Percentiles rank a stretch among this genome's conserved stretches.
Conservation (phyloP, 805 yeast genomes). For the Candida suzukii region DNA sequence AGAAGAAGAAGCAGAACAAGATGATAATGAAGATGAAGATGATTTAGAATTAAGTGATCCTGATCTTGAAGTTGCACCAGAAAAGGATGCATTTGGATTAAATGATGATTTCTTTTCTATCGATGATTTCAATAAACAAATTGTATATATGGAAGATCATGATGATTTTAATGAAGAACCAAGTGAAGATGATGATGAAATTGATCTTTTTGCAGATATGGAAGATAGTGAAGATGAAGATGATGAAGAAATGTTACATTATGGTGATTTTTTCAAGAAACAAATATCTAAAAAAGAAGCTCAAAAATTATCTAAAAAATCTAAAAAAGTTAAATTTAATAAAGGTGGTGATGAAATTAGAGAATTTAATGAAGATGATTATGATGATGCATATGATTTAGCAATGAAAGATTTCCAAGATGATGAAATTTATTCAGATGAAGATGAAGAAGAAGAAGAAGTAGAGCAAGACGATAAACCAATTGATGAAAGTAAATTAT, state of each 20-base stretch:
- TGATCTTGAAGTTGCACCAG: constrained; percentile 18
- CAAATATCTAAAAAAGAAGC: constrained; percentile 5
- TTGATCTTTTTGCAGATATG: constrained; percentile 45
- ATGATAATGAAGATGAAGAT: constrained; percentile 10
- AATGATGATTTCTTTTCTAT: constrained; percentile 82
- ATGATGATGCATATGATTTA: constrained; percentile 50
- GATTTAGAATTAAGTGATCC: constrained; percentile 6
- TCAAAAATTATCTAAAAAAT: constrained; percentile 10
- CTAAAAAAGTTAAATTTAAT: constrained; percentile 8
- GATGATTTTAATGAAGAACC: constrained; percentile 36
- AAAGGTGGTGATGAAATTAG: constrained; percentile 27
- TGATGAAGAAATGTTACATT: constrained; percentile 41
- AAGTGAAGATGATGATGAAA: constrained; percentile 39
- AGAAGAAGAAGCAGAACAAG: constrained; percentile 4
- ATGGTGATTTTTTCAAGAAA: constrained; percentile 58
- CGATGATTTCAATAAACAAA: constrained; percentile 77
- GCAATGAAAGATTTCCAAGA: constrained; percentile 61
- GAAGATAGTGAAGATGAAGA: constrained; percentile 43
- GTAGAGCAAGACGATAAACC: constrained; percentile 25
- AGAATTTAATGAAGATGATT: constrained; percentile 53
- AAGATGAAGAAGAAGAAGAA: constrained; percentile 17
- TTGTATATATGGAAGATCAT: constrained; percentile 51
- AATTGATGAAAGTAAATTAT: constrained; percentile 33
- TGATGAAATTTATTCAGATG: constrained; percentile 29
- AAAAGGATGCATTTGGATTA: constrained; percentile 54